These are phyloP conservation scores for Citrus australasica DNA, from an alignment of 345 rosid genomes.

Conservation along the genomic window DNA sequence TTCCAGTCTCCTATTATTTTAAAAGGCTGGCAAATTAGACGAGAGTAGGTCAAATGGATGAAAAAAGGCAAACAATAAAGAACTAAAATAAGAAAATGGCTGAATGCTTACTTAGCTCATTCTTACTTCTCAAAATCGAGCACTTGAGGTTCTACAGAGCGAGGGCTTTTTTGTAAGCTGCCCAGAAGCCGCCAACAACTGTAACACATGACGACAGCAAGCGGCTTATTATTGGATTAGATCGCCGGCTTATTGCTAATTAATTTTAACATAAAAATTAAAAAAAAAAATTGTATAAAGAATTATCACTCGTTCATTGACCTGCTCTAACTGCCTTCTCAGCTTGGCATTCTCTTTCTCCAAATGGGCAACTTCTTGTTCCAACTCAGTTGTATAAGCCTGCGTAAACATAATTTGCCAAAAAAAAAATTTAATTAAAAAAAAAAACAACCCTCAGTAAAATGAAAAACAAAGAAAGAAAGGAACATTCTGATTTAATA, in stretches of 20 bases:
- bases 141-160: constrained; percentile 37
- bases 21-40: no score
- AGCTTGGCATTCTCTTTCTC: constrained; percentile 51
- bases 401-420: constrained; percentile 1
- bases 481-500: not conserved
- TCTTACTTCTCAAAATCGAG: constrained; percentile 49
- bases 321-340: constrained; percentile 39
- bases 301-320: not conserved
- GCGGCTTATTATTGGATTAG: not conserved
- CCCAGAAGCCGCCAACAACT: constrained; percentile 29
- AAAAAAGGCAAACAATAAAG: no score
- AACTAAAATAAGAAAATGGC: not conserved
- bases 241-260: not conserved
- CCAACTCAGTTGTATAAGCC: constrained; percentile 56
- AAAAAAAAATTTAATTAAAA: not conserved
- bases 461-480: not conserved
- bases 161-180: constrained; percentile 34
- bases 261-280: not conserved
- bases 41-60: no score
- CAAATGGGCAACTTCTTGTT: constrained; percentile 34
- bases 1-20: no score
- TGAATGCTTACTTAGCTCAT: not conserved
- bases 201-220: constrained; percentile 3
- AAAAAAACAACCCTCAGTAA: not conserved
- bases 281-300: not conserved